Base-by-base conservation (phyloP, 495 filamentous ascomycete genomes). In the Xylaria curta region DNA sequence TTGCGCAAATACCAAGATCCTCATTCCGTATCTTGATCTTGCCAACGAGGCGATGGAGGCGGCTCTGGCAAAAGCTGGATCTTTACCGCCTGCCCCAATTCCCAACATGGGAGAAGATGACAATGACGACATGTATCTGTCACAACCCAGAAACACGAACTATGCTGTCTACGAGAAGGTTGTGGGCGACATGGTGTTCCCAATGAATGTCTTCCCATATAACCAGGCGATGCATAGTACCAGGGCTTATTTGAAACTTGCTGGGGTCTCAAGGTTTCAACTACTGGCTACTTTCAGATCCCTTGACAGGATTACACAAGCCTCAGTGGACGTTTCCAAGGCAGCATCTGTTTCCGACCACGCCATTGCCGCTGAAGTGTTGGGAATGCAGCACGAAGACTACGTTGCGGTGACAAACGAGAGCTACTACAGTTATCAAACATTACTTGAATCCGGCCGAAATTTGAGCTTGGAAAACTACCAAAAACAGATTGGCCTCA, bases 11-110 rank as follows among this genome's bases (percentile, higher is more conserved):
- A 33, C 31, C 31, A 33, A 33, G 31, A 33, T 33, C 1, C 4
- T 73, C 0, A 17, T 84, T 0, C 82, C 81, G 13, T 82, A 81
- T 68, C 76, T 84, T 42, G 80, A 81, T 58, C 71, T 83, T 19
- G 79, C 66, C 6, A 80, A 79, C 62, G 82, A 84, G 73, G 69
- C 78, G 4, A 74, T 84, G 72, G 81, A 83, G 61, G 78, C 77
- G 1, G 78, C 76, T 47, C 44, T 81, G 4, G 68, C 47, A 21
- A 51, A 51, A n/a, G 47, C 17, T 6, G 47, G 70, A 10, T 51
- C 47, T 21, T 51, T 51, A 17, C 47, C 47, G 47, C 47, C 47
- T 51, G 19, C 47, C n/a, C 10, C 10, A n/a, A 15, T n/a, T 51
- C 47, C 47, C 47, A 51, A 51, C 10, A 51, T 51, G 10, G 47